Evolutionary conservation across 768 basidiomycete genomes (phyloP).

Genomic region (Mycena capillaripes): DNA sequence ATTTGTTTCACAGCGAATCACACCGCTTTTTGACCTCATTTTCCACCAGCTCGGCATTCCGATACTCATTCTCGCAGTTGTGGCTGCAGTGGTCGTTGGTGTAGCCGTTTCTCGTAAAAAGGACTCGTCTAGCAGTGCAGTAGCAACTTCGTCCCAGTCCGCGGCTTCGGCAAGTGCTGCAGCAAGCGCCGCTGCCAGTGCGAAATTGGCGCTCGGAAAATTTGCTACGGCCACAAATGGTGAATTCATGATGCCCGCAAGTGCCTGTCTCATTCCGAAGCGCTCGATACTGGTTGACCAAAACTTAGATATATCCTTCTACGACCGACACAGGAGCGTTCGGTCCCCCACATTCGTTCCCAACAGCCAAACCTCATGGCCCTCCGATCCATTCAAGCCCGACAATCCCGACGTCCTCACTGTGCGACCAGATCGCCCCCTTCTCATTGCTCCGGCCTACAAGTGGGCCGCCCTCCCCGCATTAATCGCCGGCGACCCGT

Average conservation of each 20-base stretch:
- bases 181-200: constrained; percentile 70
- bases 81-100: constrained; percentile 82
- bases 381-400: constrained; percentile 82
- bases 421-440: constrained; percentile 86
- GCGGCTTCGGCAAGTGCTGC: constrained; percentile 59
- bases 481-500: constrained; percentile 87
- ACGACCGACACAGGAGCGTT: constrained; percentile 88
- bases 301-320: constrained; percentile 91
- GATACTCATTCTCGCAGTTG: constrained; percentile 71
- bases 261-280: too few relatives aligned
- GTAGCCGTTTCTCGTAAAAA: constrained; percentile 78
- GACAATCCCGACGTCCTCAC: constrained; percentile 69
- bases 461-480: constrained; percentile 92
- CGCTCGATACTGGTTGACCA: too few relatives aligned
- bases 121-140: constrained; percentile 27
- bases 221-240: constrained; percentile 87
- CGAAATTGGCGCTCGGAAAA: constrained; percentile 70
- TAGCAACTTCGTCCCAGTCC: constrained; percentile 55
- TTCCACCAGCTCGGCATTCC: constrained; percentile 68
- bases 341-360: constrained; percentile 80
- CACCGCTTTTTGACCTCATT: neutral
- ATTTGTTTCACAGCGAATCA: too few relatives aligned
- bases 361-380: constrained; percentile 74
- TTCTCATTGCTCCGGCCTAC: constrained; percentile 91
- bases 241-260: constrained; percentile 84